Percentiles rank a stretch among this genome's conserved stretches.
phyloP scores from a whole-genome alignment of 306 rosid species.

The Quercus wislizeni region DNA sequence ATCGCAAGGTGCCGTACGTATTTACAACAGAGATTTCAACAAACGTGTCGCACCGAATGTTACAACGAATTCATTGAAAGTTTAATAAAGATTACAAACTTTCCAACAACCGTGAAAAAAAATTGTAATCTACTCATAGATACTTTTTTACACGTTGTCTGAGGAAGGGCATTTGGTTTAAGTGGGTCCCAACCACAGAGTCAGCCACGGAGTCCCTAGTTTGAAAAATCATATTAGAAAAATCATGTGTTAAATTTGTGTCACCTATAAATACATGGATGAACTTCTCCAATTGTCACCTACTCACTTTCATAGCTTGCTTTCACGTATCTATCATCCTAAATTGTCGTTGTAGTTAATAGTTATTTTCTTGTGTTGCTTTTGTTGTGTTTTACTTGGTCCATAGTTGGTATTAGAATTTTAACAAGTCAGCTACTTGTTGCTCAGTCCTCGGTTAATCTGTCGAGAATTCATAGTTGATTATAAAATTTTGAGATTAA shows the following conservation, averaged over 20 bases:
- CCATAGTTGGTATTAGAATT: background rate
- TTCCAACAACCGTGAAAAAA: background rate
- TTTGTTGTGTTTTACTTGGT: background rate
- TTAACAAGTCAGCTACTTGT: background rate
- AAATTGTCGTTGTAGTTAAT: too few relatives aligned
- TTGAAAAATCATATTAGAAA: constrained; percentile 17
- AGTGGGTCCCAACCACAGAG: background rate
- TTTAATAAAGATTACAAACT: too few relatives aligned
- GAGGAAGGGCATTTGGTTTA: background rate
- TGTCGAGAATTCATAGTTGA: background rate
- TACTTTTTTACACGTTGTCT: background rate
- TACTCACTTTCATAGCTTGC: too few relatives aligned
- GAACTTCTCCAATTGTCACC: too few relatives aligned
- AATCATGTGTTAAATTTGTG: background rate
- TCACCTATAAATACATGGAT: background rate
- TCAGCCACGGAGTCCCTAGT: constrained; percentile 1
- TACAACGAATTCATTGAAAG: too few relatives aligned
- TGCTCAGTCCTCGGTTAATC: too few relatives aligned
- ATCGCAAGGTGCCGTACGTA: too few relatives aligned
- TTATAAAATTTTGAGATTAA: background rate
- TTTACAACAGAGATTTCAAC: too few relatives aligned
- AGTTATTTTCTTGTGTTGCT: too few relatives aligned
- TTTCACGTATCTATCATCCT: too few relatives aligned
- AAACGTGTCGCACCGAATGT: too few relatives aligned
- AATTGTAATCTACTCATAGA: background rate